Evolutionary conservation across 1,284 basidiomycete species (phyloP), one percentile per base, ranked within the genome.

Genomic region (Inonotus hispidus): DNA sequence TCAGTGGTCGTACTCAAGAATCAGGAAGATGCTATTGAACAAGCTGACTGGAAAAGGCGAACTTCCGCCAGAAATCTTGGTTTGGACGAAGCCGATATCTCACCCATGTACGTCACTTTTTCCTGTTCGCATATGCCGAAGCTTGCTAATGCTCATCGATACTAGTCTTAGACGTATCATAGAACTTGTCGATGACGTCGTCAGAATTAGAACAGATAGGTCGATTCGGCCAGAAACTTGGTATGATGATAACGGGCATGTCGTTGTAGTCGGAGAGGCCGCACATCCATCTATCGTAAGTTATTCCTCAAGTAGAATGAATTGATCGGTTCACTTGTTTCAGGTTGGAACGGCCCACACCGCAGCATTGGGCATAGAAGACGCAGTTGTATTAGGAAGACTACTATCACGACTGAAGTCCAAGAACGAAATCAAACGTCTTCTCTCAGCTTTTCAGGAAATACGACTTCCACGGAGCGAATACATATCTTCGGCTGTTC

Each of bases 361-460:
- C 25, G 53, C 53, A 6, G 59, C 59, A 14, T 6, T 60, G 3
- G 52, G 75, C 6, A 66, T 84, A 5, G 84, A 85, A 69, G 84
- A 86, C 63, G 81, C 75, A 1, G 81, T 79, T 0, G 78, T 81
- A 5, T 74, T 86, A 3, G 85, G 77, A 14, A 79, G 77, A 47
- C 71, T 87, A 4, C 84, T 86, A 69, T 79, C 80, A 10, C 80
- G 82, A 67, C 71, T 87, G 2, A 71, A 71, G 53, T 66, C 70
- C 1, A 65, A 71, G n/a, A 77, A 79, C 25, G 82, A 86, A 63
- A 82, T 86, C 65, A 65, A 68, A 1, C 72, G 67, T 23, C 78
- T 84, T 66, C 72, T 85, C 7, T 71, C 73, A 60, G 83, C 82
- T 0, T 76, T 81, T 62, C 77, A 82, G 63, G 80, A 83, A 58